Conservation (phyloP, 225 moss, liverwort and hornwort species). For the Physcomitrium patens region DNA sequence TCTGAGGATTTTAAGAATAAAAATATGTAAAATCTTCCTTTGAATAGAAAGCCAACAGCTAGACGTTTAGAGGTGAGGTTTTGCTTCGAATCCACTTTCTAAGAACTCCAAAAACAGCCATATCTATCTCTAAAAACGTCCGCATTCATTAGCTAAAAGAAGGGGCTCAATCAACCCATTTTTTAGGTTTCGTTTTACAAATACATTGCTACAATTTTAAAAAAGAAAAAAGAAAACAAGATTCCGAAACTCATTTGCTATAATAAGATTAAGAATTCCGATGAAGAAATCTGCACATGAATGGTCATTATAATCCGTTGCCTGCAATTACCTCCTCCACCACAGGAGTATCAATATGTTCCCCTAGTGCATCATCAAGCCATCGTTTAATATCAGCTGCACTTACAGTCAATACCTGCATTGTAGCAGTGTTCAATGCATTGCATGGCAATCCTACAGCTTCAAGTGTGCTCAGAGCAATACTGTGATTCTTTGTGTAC, state of each 20-base stretch:
- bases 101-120: constrained; percentile 17
- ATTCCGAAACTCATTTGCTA: constrained; percentile 18
- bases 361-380: constrained; percentile 52
- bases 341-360: constrained; percentile 8
- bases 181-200: constrained; percentile 24
- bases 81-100: constrained; percentile 23
- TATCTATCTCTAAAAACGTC: constrained; percentile 7
- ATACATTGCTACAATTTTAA: constrained; percentile 13
- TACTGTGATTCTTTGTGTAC: constrained; percentile 63
- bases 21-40: constrained; percentile 25
- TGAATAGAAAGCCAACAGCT: constrained; percentile 23
- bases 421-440: constrained; percentile 74
- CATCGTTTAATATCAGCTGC: constrained; percentile 59
- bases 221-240: constrained; percentile 5
- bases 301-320: constrained; percentile 8
- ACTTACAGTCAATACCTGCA: constrained; percentile 74
- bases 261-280: not conserved
- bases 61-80: constrained; percentile 1
- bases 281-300: constrained; percentile 21
- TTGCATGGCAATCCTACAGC: constrained; percentile 68
- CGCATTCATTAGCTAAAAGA: not conserved
- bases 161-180: not conserved
- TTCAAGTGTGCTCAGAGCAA: constrained; percentile 60
- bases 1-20: constrained; percentile 23
- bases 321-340: constrained; percentile 25